phyloP scores from a whole-genome alignment of 805 yeast species.

The Schwanniomyces yamadae region DNA sequence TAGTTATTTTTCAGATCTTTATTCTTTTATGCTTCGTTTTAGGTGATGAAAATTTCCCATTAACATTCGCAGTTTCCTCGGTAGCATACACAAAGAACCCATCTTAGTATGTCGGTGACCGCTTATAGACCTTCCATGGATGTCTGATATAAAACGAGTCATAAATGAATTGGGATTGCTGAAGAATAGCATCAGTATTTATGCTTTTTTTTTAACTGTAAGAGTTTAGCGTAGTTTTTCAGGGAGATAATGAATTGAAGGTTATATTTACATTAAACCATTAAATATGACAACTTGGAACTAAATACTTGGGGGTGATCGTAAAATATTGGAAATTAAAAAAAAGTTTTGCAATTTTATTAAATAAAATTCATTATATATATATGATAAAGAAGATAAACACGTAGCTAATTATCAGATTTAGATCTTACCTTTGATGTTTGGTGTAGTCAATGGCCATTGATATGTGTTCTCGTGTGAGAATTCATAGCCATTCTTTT shows the following conservation, averaged over 20 bases:
- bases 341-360: background rate
- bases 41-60: slow-evolving; percentile 73
- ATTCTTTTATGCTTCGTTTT: slow-evolving; percentile 16
- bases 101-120: slow-evolving; percentile 83
- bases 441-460: slow-evolving; percentile 82
- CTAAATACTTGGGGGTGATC: too few species aligned
- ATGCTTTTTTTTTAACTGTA: background rate
- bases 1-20: slow-evolving; percentile 1
- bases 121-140: slow-evolving; percentile 86
- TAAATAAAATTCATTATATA: background rate
- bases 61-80: slow-evolving; percentile 97
- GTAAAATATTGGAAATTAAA: background rate
- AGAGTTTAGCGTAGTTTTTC: too few species aligned
- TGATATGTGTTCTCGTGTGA: slow-evolving; percentile 66
- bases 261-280: too few species aligned
- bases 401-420: background rate
- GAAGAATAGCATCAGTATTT: background rate
- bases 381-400: background rate
- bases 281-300: too few species aligned
- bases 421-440: slow-evolving; percentile 31
- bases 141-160: slow-evolving; percentile 59
- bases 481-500: slow-evolving; percentile 70
- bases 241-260: too few species aligned
- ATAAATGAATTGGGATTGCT: slow-evolving; percentile 3
- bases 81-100: slow-evolving; percentile 85